phyloP scores from a whole-genome alignment of 1,284 basidiomycete genomes.

The Leccinum fallax region DNA sequence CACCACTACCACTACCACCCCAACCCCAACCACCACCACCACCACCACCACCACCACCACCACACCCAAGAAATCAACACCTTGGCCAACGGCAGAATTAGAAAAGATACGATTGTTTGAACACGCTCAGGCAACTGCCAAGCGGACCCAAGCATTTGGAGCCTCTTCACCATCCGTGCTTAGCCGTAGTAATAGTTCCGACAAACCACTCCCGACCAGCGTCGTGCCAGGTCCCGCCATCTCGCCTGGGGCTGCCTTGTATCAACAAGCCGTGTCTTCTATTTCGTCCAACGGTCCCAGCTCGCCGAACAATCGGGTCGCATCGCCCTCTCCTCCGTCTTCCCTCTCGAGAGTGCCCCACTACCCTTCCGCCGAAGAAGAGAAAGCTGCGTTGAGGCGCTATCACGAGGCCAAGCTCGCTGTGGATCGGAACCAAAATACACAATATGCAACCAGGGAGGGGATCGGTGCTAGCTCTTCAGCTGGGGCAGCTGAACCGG shows the following conservation, averaged over 20 bases:
- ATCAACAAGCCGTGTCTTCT: constrained; percentile 47
- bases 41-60: neutral
- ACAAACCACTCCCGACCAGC: constrained; percentile 15
- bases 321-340: constrained; percentile 26
- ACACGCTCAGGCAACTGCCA: constrained; percentile 62
- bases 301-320: neutral
- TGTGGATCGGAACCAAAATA: constrained; percentile 55
- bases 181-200: constrained; percentile 30
- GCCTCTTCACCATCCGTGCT: constrained; percentile 30
- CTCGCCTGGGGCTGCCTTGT: constrained; percentile 48
- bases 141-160: constrained; percentile 46
- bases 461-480: constrained; percentile 21
- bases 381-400: constrained; percentile 65
- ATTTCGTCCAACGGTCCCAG: constrained; percentile 25
- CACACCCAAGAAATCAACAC: constrained; percentile 24
- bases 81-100: constrained; percentile 71
- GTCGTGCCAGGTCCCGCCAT: constrained; percentile 17
- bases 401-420: constrained; percentile 73
- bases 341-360: constrained; percentile 39
- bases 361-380: constrained; percentile 51
- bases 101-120: constrained; percentile 73
- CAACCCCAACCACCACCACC: neutral
- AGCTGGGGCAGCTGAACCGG: constrained; percentile 33
- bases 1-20: neutral
- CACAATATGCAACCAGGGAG: constrained; percentile 34